Base-by-base conservation (phyloP, 352 stramenopile species). In the Discostella stelligera region DNA sequence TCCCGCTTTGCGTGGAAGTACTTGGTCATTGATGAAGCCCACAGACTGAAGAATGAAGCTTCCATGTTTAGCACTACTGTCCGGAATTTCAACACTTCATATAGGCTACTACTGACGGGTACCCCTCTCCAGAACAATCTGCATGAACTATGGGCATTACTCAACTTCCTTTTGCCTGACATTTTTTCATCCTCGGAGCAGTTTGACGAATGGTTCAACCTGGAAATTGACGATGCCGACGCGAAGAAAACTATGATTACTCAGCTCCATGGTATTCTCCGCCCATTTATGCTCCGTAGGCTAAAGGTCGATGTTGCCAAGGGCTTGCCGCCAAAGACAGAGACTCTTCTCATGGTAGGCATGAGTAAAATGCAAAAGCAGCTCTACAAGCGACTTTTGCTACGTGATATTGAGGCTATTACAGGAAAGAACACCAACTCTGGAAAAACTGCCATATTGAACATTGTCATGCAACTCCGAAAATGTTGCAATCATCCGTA, bases 401-500 rank as follows among this genome's bases (percentile, higher is more conserved):
- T 98, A 25, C 95, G 96, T 52, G 96, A 99, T 84, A 98, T 98
- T 66, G 90, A 94, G 72, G 92, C 80, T 52, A 88, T 92, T 59
- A 90, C 84, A 21, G 81, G 83, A 1, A 88, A 88, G n/a, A 81
- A 80, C 41, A 74, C 80, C 16, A 74, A 83, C 32, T 86, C 84
- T 25, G 86, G 86, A 54, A 86, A 89, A 11, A 95, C 89, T 30
- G 86, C 90, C 30, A 86, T 99, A 66, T 87, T 99, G 66, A 99
- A 99, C 80, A 98, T 99, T 74, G 96, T 99, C 50, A 97, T 99
- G 89, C 97, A 99, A 86, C 87, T 99, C 25, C 94, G 97, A 30
- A 99, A 99, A 86, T 98, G 98, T 65, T 99, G 97, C 89, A 98
- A 98, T 79, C 97, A 99, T 79, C 97, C 97, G 11, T 99, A 99